These are phyloP conservation scores for Teunomyces tritomae DNA, from an alignment of 805 yeast species.

Conservation along the genomic window DNA sequence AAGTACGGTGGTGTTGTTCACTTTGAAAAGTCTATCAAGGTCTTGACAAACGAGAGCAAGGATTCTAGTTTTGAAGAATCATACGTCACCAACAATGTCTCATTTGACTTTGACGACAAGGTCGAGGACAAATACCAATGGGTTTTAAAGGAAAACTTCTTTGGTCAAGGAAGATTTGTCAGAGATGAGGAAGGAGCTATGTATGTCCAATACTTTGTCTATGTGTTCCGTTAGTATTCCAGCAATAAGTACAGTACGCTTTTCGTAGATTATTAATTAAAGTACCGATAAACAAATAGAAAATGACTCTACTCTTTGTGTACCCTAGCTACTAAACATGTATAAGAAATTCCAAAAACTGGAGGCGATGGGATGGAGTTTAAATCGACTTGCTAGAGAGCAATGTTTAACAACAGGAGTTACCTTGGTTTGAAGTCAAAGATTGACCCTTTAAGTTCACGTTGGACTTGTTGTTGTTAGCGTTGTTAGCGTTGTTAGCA, in stretches of 20 bases:
- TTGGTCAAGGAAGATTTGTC: slow-evolving; percentile 61
- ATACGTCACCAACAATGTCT: slow-evolving; percentile 49
- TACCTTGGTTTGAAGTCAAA: slow-evolving; percentile 39
- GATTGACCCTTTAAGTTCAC: slow-evolving; percentile 74
- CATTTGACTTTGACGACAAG: slow-evolving; percentile 39
- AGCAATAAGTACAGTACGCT: not conserved
- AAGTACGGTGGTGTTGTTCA: slow-evolving; percentile 50
- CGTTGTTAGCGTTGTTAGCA: slow-evolving; percentile 22
- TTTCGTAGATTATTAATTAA: not conserved
- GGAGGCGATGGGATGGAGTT: not conserved
- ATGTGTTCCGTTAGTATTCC: slow-evolving; percentile 22
- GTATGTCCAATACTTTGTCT: slow-evolving; percentile 56
- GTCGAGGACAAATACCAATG: slow-evolving; percentile 47
- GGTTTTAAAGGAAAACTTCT: slow-evolving; percentile 46
- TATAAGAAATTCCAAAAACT: slow-evolving; percentile 1
- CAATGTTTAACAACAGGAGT: slow-evolving; percentile 35
- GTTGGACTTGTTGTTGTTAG: slow-evolving; percentile 51
- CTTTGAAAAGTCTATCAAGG: slow-evolving; percentile 29
- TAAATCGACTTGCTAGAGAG: not conserved
- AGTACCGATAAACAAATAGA: not conserved
- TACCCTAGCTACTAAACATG: slow-evolving; percentile 3
- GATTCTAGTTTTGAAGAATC: slow-evolving; percentile 43
- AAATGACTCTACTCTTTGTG: not conserved
- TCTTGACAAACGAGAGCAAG: slow-evolving; percentile 33
- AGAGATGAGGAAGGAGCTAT: slow-evolving; percentile 44